Base-by-base conservation (phyloP, 305 asterid genomes). In the Coffea humblotiana region DNA sequence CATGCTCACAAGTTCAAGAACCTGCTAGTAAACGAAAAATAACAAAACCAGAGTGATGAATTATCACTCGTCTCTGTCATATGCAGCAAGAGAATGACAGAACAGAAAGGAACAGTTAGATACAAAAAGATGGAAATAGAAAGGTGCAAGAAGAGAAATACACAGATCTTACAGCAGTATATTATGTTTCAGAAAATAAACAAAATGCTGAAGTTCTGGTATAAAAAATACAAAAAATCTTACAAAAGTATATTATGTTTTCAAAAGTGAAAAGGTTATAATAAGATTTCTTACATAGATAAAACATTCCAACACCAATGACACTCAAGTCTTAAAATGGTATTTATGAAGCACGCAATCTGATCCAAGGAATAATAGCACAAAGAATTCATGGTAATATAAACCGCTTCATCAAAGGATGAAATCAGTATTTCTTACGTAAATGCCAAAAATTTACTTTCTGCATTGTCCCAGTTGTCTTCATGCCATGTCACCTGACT, bases 401-500 rank as follows among this genome's bases (percentile, higher is more conserved):
- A 49, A 77, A 54, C 23, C 51, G 51, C 63, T 43, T n/a, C 51
- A 21, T 65, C 19, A 18, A 80, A 54, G 71, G 49, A 58, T 61
- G 52, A 47, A 47, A 75, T 85, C 51, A 37, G 79, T 61, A 72
- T 75, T 68, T 32, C 99, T 92, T 90, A 93, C 99, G 97, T 90
- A 82, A 95, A 95, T 82, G 99, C 98, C 52, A 95, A 93, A 87
- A 94, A 94, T 94, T 89, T 95, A 84, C 99, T 94, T 85, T 95
- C 99, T 35, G 18, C 37, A 78, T 93, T 94, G 74, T 80, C 92
- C 98, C 99, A 95, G 89, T 92, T 90, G 85, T 93, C 91, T 85
- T 93, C 99, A 52, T 93, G 99, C 99, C 99, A 95, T 25, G 99
- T 93, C 82, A 95, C 91, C 5, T 95, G 98, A 69, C 84, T 81